phyloP scores from a whole-genome alignment of 257 asterid genomes.

The Solanum bulbocastanum region DNA sequence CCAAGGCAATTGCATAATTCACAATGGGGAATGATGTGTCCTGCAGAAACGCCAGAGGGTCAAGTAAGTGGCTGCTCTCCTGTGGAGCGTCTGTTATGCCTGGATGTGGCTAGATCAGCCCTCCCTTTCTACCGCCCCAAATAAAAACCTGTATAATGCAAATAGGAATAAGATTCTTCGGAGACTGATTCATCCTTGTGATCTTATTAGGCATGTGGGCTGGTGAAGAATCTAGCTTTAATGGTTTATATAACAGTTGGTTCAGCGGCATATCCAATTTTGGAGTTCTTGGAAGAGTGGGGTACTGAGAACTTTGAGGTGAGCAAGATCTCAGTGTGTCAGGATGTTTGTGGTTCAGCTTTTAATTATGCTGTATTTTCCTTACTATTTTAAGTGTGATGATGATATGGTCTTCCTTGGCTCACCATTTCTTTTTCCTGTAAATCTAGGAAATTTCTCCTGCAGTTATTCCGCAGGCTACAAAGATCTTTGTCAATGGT shows the following conservation, averaged over 20 bases:
- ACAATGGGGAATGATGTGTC: constrained; percentile 99
- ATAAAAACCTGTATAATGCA: not conserved
- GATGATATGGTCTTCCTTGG: not conserved
- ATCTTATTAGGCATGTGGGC: constrained; percentile 75
- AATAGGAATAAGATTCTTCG: not conserved
- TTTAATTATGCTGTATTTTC: not conserved
- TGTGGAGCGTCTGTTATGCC: not conserved
- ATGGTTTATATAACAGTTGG: constrained; percentile 98
- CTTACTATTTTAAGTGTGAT: not conserved
- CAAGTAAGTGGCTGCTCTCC: constrained; percentile 41
- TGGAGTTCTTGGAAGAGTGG: constrained; percentile 97
- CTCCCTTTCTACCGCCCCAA: not conserved
- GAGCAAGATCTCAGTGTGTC: not conserved
- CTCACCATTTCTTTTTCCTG: not conserved
- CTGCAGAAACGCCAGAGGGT: constrained; percentile 99
- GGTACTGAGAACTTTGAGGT: constrained; percentile 99
- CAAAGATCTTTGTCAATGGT: constrained; percentile 94
- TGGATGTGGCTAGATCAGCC: not conserved
- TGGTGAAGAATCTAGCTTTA: constrained; percentile 94
- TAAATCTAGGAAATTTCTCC: constrained; percentile 83
- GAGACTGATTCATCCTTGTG: constrained; percentile 2
- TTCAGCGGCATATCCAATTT: constrained; percentile 94
- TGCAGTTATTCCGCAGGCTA: constrained; percentile 89
- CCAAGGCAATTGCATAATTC: constrained; percentile 98
- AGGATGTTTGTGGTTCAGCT: constrained; percentile 1